These are phyloP conservation scores for Neonectria hederae DNA, from an alignment of 2,329 filamentous ascomycete genomes.

Conservation along the genomic window DNA sequence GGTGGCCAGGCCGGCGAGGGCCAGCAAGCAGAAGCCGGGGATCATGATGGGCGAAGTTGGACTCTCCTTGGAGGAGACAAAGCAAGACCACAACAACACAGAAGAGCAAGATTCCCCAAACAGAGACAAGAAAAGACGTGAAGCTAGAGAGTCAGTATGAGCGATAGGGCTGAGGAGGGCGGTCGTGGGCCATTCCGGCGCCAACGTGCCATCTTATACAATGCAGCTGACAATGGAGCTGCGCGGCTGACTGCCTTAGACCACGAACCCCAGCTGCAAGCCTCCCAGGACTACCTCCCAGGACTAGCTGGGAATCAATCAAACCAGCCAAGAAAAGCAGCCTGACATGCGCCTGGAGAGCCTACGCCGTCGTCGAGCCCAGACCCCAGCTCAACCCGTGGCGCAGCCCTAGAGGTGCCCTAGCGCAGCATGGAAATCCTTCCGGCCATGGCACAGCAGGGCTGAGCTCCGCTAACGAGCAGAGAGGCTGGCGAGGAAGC, in stretches of 20 bases:
- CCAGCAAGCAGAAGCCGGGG: conserved; percentile 28
- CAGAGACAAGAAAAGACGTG: not conserved
- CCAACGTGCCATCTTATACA: conserved; percentile 29
- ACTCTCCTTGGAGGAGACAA: not conserved
- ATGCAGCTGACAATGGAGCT: not conserved
- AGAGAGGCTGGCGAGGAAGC: not conserved
- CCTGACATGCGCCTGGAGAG: not conserved
- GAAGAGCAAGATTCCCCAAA: not conserved
- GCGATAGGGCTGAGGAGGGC: conserved; percentile 11
- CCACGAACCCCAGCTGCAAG: not conserved
- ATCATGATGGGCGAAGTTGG: conserved; percentile 27
- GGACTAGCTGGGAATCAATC: not conserved
- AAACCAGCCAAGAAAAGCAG: not conserved
- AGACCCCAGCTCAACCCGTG: conserved; percentile 22
- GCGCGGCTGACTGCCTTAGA: not conserved
- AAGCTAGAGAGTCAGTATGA: not conserved
- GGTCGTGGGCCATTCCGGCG: not conserved
- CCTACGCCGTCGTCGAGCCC: conserved; percentile 18
- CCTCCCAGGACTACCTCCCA: not conserved
- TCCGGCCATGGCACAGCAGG: conserved; percentile 8
- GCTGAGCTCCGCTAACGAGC: conserved; percentile 18
- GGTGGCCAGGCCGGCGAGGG: conserved; percentile 30
- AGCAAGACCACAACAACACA: not conserved
- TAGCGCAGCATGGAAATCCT: not conserved
- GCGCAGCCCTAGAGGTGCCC: conserved; percentile 19